phyloP scores from a whole-genome alignment of 2,329 filamentous ascomycete genomes.

The Lasiodiplodia sp. region DNA sequence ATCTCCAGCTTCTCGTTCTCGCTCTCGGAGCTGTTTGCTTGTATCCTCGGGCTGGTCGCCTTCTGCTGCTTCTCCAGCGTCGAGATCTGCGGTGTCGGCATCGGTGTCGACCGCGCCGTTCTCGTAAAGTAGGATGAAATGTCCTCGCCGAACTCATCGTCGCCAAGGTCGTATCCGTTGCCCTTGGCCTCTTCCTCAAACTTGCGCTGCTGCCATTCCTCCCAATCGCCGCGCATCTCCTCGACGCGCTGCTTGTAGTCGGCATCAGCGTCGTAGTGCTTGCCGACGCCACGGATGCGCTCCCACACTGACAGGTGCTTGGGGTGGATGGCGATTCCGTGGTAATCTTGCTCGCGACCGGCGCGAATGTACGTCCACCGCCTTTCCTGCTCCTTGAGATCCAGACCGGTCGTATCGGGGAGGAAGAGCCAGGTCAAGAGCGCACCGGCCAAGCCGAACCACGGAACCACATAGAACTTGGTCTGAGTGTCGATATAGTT shows the following conservation, averaged over 20 bases:
- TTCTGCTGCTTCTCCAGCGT: constrained; percentile 35
- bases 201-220: constrained; percentile 63
- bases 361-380: constrained; percentile 87
- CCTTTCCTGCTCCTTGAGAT: constrained; percentile 96
- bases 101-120: constrained; percentile 31
- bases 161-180: constrained; percentile 40
- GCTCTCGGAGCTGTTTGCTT: constrained; percentile 29
- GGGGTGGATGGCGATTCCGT: constrained; percentile 90
- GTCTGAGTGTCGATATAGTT: constrained; percentile 88
- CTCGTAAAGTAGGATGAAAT: constrained; percentile 44
- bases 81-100: constrained; percentile 29
- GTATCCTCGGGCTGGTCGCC: constrained; percentile 26
- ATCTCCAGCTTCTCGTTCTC: constrained; percentile 29
- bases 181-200: constrained; percentile 56
- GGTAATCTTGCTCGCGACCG: constrained; percentile 82
- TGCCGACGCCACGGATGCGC: constrained; percentile 77
- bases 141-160: constrained; percentile 42
- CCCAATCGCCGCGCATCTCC: constrained; percentile 72
- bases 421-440: constrained; percentile 84
- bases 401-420: constrained; percentile 95
- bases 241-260: constrained; percentile 86
- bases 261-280: constrained; percentile 80
- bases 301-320: constrained; percentile 90
- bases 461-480: constrained; percentile 92
- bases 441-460: constrained; percentile 91